These are phyloP conservation scores for Candida methanosorbosa DNA, from an alignment of 805 yeast genomes.

Conservation along the genomic window DNA sequence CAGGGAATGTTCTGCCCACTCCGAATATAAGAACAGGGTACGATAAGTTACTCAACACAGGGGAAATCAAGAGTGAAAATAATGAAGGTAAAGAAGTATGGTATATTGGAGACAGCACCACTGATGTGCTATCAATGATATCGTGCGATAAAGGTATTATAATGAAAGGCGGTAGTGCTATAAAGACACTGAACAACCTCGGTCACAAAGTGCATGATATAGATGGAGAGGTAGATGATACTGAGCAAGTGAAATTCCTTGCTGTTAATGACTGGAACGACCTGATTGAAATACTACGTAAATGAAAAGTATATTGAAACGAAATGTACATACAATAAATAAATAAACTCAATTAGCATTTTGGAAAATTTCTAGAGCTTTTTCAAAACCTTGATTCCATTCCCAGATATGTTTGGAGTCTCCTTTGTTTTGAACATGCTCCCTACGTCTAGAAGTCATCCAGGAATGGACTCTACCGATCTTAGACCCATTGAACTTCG, in stretches of 20 bases:
- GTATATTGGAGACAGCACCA: constrained; percentile 57
- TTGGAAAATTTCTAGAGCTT: constrained; percentile 42
- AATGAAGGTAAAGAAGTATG: constrained; percentile 15
- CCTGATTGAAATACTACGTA: not conserved
- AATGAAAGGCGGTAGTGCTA: constrained; percentile 31
- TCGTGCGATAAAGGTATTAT: constrained; percentile 39
- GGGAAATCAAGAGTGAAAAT: constrained; percentile 10
- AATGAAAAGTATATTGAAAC: not conserved
- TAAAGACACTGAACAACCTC: constrained; percentile 14
- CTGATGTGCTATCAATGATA: constrained; percentile 46
- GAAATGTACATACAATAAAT: not conserved
- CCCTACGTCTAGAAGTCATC: constrained; percentile 50
- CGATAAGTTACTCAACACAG: constrained; percentile 44
- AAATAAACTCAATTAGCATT: no score
- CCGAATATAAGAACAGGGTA: constrained; percentile 39
- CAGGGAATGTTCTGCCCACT: constrained; percentile 13
- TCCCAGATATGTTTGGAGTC: constrained; percentile 63
- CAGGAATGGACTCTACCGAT: constrained; percentile 71
- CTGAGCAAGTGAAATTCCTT: not conserved
- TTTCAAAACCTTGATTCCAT: constrained; percentile 79
- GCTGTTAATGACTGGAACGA: not conserved
- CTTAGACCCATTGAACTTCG: constrained; percentile 55
- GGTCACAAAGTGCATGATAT: constrained; percentile 13
- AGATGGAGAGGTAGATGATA: not conserved
- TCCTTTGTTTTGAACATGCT: constrained; percentile 54